A percentile compares a stretch with the other conserved stretches of the same genome.
These are phyloP conservation scores for Hibiscus syriacus DNA, from an alignment of 345 rosid genomes.

Conservation along the genomic window DNA sequence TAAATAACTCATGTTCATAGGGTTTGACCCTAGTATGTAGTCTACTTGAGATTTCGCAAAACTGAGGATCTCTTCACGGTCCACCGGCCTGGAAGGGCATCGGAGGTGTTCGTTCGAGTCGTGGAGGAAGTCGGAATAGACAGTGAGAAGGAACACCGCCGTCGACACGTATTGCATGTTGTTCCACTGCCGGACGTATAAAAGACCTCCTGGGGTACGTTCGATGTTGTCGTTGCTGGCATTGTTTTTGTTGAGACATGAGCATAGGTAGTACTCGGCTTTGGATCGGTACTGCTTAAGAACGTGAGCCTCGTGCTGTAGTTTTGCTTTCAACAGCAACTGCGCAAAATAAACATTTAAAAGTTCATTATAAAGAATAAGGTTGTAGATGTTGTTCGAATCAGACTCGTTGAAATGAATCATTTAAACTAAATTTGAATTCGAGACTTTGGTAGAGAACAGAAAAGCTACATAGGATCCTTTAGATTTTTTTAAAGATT, in stretches of 20 bases:
- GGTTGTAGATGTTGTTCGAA: no score
- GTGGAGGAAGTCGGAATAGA: slow-evolving; percentile 61
- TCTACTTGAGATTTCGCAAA: slow-evolving; percentile 82
- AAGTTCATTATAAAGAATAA: no score
- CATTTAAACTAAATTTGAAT: no score
- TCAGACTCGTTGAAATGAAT: no score
- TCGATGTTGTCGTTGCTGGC: slow-evolving; percentile 33
- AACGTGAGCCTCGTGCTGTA: slow-evolving; percentile 29
- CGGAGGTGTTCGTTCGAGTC: slow-evolving; percentile 30
- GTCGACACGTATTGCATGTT: slow-evolving; percentile 92
- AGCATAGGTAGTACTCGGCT: slow-evolving; percentile 75
- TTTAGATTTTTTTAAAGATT: no score
- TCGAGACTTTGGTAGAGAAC: no score
- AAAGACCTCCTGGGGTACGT: slow-evolving; percentile 68
- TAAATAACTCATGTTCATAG: slow-evolving; percentile 77
- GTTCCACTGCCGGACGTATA: slow-evolving; percentile 94
- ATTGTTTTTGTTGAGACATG: slow-evolving; percentile 66
- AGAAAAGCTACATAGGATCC: no score
- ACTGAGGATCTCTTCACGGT: slow-evolving; percentile 34
- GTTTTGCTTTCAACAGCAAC: slow-evolving; percentile 43
- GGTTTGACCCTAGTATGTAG: slow-evolving; percentile 80
- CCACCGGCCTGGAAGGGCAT: slow-evolving; percentile 38
- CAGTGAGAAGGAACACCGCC: slow-evolving; percentile 67
- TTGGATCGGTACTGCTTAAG: slow-evolving; percentile 56
- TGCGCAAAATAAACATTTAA: slow-evolving; percentile 20